Percentiles rank a stretch among this genome's conserved stretches.
Evolutionary conservation across 2,329 filamentous ascomycete species (phyloP).

Genomic region (Exophiala lecanii-corni): DNA sequence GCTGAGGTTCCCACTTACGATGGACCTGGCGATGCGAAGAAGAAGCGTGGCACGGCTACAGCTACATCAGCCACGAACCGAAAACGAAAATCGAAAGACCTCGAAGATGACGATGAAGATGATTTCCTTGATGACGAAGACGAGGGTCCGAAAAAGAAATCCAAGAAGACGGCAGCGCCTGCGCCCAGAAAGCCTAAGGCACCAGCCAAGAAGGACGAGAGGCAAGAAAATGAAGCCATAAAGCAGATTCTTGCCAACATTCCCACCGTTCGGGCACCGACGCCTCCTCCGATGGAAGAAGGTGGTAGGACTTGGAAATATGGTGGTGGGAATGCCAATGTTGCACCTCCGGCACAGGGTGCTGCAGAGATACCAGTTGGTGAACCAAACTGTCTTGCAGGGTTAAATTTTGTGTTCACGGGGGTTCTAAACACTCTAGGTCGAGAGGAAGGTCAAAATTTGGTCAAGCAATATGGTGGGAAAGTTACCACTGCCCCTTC

Average conservation of each 20-base stretch:
- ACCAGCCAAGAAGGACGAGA: constrained; percentile 61
- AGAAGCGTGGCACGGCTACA: constrained; percentile 29
- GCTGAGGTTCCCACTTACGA: constrained; percentile 22
- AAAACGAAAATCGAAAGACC: constrained; percentile 56
- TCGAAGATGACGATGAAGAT: constrained; percentile 43
- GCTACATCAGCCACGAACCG: constrained; percentile 44
- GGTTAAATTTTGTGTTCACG: constrained; percentile 92
- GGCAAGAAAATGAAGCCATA: constrained; percentile 64
- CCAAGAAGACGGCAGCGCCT: constrained; percentile 33
- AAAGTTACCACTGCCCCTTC: constrained; percentile 84
- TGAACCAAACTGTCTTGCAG: constrained; percentile 81
- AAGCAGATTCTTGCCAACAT: constrained; percentile 86
- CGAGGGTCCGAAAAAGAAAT: constrained; percentile 51
- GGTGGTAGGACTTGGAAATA: constrained; percentile 64
- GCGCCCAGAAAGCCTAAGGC: constrained; percentile 49
- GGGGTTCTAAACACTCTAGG: constrained; percentile 75
- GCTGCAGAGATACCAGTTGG: constrained; percentile 72
- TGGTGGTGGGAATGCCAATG: constrained; percentile 49
- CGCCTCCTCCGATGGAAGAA: constrained; percentile 68
- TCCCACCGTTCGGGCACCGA: constrained; percentile 74
- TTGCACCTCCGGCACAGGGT: constrained; percentile 60
- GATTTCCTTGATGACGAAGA: constrained; percentile 39
- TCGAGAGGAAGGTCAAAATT: constrained; percentile 74
- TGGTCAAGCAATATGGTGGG: constrained; percentile 91
- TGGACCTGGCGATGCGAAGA: constrained; percentile 35